A percentile compares a stretch with the other conserved stretches of the same genome.
These are phyloP conservation scores for Phytophthora colocasiae DNA, from an alignment of 352 stramenopile genomes.

Conservation along the genomic window DNA sequence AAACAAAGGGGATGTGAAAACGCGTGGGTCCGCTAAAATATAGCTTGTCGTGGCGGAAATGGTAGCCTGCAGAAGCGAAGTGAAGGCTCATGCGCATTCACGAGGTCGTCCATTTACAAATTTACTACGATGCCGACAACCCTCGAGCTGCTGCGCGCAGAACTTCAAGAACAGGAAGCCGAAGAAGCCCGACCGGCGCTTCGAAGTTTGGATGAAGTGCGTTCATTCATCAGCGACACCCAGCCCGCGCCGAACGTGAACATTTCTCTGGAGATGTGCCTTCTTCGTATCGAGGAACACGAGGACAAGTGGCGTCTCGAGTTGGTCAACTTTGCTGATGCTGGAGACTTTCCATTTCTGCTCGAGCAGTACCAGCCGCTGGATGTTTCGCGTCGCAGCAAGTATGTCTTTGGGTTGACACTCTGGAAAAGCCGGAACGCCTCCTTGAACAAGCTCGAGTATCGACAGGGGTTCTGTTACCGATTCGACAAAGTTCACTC, in stretches of 20 bases:
- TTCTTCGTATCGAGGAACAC: not conserved
- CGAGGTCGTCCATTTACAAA: too few species aligned
- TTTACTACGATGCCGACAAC: too few species aligned
- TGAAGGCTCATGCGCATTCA: too few species aligned
- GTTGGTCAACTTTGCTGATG: not conserved
- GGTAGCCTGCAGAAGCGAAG: too few species aligned
- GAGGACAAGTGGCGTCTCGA: not conserved
- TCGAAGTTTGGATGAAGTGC: not conserved
- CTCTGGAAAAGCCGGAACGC: constrained; percentile 6
- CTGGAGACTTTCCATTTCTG: not conserved
- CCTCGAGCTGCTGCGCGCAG: too few species aligned
- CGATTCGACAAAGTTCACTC: constrained; percentile 11
- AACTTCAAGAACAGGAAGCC: not conserved
- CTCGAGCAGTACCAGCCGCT: not conserved
- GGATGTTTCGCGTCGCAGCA: not conserved
- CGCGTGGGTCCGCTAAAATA: too few species aligned
- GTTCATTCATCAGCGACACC: not conserved
- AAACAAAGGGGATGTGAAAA: too few species aligned
- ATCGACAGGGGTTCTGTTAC: not conserved
- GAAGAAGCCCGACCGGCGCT: not conserved
- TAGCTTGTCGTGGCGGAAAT: too few species aligned
- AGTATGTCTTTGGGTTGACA: constrained; percentile 1
- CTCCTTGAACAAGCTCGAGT: not conserved
- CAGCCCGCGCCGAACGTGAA: not conserved
- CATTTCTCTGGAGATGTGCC: constrained; percentile 5